Base-by-base conservation (phyloP, 495 filamentous ascomycete genomes). In the Sordaria brevicollis region DNA sequence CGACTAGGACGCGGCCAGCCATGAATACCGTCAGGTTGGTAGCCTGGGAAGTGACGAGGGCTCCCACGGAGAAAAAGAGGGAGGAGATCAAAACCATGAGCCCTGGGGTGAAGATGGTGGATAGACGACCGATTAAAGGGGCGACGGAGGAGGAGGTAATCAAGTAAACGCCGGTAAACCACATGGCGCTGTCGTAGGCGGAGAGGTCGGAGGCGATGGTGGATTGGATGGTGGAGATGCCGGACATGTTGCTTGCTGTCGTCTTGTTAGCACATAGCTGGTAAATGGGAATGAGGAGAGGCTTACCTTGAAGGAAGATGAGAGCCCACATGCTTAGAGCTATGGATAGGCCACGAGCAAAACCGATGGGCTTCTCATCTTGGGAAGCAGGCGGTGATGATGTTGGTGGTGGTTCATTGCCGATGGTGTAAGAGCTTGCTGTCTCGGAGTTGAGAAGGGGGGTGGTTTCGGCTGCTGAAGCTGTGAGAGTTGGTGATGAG, bases 111-210 rank as follows among this genome's bases (percentile, higher is more conserved):
- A 93, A 92, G 29, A 93, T 85, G 71, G 87, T 85, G 29, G 87
- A 85, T 8, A 93, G 80, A 38, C 90, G 84, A 7, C 91, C 91
- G 9, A 83, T 82, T 2, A 94, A 75, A 0, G 91, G 91, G 0
- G 87, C 83, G 4, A 89, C 80, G 21, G 86, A 89, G 49, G 89
- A 90, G 83, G 87, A 84, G 49, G 89, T 86, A 70, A 94, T 92
- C 79, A 89, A 77, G 76, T 90, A 93, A 1, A 90, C 80, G 33
- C 89, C 89, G 7, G 90, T 92, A 72, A 94, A 90, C 91, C 91
- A 94, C 71, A 86, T 89, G 21, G 87, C 87, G 57, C 88, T 78
- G 33, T 87, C 86, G 75, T 90, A 93, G 9, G 90, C 86, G 82
- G 92, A 83, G 1, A 93, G 80, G 69, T 93, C 91, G 21, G 82